phyloP scores from a whole-genome alignment of 2,329 filamentous ascomycete genomes.

The Arthrinium puccinioides region DNA sequence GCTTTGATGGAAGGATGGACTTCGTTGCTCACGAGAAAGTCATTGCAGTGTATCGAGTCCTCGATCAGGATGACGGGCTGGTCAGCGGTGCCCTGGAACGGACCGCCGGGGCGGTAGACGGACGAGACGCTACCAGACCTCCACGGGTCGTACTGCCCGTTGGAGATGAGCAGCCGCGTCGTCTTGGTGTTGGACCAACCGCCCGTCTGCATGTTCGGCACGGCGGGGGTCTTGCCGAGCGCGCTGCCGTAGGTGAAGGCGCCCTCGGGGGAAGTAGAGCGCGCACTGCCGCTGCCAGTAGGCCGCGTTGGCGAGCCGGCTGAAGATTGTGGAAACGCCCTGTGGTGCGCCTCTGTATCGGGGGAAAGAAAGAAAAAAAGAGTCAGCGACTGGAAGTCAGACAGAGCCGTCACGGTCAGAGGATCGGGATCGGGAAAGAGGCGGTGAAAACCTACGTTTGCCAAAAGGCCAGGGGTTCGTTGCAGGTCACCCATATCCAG shows the following conservation, averaged over 20 bases:
- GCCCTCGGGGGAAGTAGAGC: conserved; percentile 46
- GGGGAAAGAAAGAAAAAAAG: too few relatives aligned
- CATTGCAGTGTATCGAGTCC: conserved; percentile 47
- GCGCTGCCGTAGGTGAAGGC: conserved; percentile 41
- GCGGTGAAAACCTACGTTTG: conserved; percentile 35
- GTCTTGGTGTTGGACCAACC: conserved; percentile 47
- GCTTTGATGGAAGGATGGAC: conserved; percentile 35
- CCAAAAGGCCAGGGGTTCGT: conserved; percentile 54
- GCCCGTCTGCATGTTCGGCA: conserved; percentile 45
- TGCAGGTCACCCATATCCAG: conserved; percentile 57
- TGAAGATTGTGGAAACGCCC: conserved; percentile 37
- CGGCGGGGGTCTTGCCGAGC: conserved; percentile 34
- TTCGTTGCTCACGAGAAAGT: conserved; percentile 39
- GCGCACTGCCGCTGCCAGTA: conserved; percentile 51
- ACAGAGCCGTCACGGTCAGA: conserved; percentile 10
- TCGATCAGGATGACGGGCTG: conserved; percentile 47
- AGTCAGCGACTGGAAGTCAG: too few relatives aligned
- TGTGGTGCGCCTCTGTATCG: conserved; percentile 35
- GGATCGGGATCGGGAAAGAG: neutral
- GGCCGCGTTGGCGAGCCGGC: conserved; percentile 37
- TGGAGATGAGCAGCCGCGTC: conserved; percentile 48
- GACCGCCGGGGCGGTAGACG: conserved; percentile 45
- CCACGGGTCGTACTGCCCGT: conserved; percentile 56
- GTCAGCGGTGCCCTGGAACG: conserved; percentile 35
- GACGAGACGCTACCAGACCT: conserved; percentile 44